A percentile compares a stretch with the other conserved stretches of the same genome.
These are phyloP conservation scores for Ascodesmis nigricans DNA, from an alignment of 495 filamentous ascomycete genomes.

Conservation along the genomic window DNA sequence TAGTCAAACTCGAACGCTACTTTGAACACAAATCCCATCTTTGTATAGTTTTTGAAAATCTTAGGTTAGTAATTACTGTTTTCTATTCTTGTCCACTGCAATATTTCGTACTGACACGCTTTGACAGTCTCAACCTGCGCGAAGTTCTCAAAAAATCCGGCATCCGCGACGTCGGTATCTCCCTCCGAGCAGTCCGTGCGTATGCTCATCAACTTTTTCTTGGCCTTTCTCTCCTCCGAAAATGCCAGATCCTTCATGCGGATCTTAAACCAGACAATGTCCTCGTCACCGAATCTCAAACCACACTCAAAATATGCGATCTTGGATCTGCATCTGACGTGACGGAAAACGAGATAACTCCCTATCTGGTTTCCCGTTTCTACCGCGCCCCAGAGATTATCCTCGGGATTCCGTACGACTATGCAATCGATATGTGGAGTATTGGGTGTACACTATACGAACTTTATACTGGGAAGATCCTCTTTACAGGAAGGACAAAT, in stretches of 20 bases:
- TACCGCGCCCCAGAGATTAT: constrained; percentile 96
- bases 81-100: background rate
- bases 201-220: constrained; percentile 93
- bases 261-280: constrained; percentile 97
- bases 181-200: constrained; percentile 57
- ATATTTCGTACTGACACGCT: constrained; percentile 7
- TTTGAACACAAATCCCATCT: constrained; percentile 93
- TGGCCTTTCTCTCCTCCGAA: constrained; percentile 60
- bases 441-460: constrained; percentile 94
- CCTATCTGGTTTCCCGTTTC: constrained; percentile 87
- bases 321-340: constrained; percentile 79
- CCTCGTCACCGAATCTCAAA: constrained; percentile 61
- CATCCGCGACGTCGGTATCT: constrained; percentile 65
- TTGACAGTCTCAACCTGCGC: constrained; percentile 59
- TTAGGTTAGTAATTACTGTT: constrained; percentile 26
- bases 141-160: constrained; percentile 94
- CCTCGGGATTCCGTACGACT: constrained; percentile 82
- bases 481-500: constrained; percentile 87
- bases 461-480: constrained; percentile 88
- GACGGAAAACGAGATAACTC: constrained; percentile 73
- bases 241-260: constrained; percentile 81
- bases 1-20: constrained; percentile 61
- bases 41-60: constrained; percentile 90
- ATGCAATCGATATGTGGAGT: constrained; percentile 90
- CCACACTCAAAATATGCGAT: constrained; percentile 82